Conservation (phyloP, 495 filamentous ascomycete species). For the Hypoxylon fragiforme region DNA sequence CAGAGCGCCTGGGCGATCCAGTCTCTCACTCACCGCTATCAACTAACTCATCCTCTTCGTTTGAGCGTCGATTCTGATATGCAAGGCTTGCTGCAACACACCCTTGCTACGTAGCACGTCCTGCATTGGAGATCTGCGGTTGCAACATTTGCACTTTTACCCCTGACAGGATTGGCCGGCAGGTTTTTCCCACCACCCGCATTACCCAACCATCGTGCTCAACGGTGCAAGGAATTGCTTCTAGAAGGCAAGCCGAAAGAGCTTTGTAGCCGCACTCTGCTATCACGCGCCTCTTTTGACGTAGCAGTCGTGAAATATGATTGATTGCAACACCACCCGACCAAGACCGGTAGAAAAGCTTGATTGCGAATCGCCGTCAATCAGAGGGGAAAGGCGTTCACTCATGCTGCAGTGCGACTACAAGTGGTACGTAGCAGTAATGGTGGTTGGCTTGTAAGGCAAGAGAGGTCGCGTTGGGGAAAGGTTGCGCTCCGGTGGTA, state of each 20-base stretch:
- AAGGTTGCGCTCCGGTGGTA: slow-evolving; percentile 13
- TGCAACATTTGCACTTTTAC: slow-evolving; percentile 27
- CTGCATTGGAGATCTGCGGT: slow-evolving; percentile 32
- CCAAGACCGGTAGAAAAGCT: slow-evolving; percentile 34
- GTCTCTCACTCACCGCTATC: slow-evolving; percentile 18
- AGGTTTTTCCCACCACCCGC: slow-evolving; percentile 10
- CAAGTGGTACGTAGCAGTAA: background rate
- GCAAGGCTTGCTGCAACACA: slow-evolving; percentile 31
- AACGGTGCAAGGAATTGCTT: slow-evolving; percentile 22
- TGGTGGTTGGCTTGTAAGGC: slow-evolving; percentile 11
- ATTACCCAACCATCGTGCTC: slow-evolving; percentile 18
- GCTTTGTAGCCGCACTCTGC: slow-evolving; percentile 28
- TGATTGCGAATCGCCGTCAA: slow-evolving; percentile 30
- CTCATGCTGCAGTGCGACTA: slow-evolving; percentile 18
- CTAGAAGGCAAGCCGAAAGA: slow-evolving; percentile 26
- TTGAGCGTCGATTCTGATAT: slow-evolving; percentile 26
- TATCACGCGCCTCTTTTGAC: slow-evolving; percentile 30
- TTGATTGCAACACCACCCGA: slow-evolving; percentile 23
- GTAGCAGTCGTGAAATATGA: slow-evolving; percentile 19
- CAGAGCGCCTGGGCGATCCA: slow-evolving; percentile 24
- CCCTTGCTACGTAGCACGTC: slow-evolving; percentile 25
- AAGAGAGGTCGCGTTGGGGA: slow-evolving; percentile 6
- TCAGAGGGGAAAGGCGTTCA: slow-evolving; percentile 18
- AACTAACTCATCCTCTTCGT: background rate
- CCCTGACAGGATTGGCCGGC: slow-evolving; percentile 35